Percentiles rank a stretch among this genome's conserved stretches.
Evolutionary conservation across 768 basidiomycete species (phyloP).

Genomic region (Russula olivacea): DNA sequence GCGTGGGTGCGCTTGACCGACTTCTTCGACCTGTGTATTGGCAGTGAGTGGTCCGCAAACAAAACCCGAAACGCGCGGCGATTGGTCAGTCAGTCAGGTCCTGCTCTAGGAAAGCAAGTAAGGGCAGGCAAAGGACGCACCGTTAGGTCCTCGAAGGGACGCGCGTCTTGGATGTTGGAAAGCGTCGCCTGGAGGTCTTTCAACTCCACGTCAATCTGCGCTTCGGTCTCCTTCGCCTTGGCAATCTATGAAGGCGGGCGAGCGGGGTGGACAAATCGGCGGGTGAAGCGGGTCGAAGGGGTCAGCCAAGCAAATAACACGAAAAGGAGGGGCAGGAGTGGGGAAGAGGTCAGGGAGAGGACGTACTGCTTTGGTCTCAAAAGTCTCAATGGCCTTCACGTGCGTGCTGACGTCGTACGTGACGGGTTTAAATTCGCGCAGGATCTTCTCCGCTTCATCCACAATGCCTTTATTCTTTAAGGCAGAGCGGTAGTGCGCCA

Average conservation of each 20-base stretch:
- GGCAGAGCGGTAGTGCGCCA: conserved; percentile 84
- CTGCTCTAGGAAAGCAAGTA: too few species aligned
- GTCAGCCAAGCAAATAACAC: background rate
- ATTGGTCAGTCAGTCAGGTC: background rate
- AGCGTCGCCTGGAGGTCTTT: conserved; percentile 89
- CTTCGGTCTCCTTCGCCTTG: conserved; percentile 83
- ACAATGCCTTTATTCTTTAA: conserved; percentile 91
- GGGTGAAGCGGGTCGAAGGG: background rate
- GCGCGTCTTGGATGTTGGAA: conserved; percentile 93
- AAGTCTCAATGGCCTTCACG: conserved; percentile 92
- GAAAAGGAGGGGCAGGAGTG: background rate
- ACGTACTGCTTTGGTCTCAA: conserved; percentile 92
- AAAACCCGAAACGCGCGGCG: background rate
- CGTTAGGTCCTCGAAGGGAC: conserved; percentile 95
- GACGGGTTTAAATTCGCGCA: conserved; percentile 88
- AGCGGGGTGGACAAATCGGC: too few species aligned
- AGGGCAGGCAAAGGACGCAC: conserved; percentile 43
- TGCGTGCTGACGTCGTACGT: conserved; percentile 88
- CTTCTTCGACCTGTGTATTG: conserved; percentile 66
- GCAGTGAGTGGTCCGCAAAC: background rate
- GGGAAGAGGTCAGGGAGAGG: conserved; percentile 8
- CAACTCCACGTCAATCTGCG: conserved; percentile 87
- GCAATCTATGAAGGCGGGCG: conserved; percentile 49
- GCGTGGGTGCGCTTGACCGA: conserved; percentile 88
- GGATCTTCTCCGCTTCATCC: conserved; percentile 85